Conservation (phyloP, 257 asterid species). For the Petunia secreta region DNA sequence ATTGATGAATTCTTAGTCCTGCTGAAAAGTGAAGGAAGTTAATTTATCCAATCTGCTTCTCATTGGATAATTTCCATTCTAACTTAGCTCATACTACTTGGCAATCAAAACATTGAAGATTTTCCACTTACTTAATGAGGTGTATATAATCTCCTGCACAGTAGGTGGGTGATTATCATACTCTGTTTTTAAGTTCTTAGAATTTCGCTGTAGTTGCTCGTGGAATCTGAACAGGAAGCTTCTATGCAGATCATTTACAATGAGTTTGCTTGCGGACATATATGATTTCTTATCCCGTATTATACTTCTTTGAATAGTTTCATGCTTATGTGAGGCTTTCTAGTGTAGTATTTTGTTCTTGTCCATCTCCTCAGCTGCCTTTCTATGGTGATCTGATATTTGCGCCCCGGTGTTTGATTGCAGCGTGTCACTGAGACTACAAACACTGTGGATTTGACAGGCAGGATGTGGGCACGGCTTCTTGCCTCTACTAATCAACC, state of each 20-base stretch:
- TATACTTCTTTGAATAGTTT: not conserved
- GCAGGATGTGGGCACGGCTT: slow-evolving; percentile 97
- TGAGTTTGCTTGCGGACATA: slow-evolving; percentile 9
- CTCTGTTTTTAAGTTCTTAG: not conserved
- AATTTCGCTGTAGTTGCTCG: not conserved
- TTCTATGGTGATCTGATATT: slow-evolving; percentile 17
- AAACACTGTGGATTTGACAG: slow-evolving; percentile 72
- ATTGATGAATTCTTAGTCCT: not conserved
- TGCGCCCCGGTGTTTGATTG: slow-evolving; percentile 28
- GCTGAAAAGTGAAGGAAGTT: not conserved
- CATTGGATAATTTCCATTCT: not conserved
- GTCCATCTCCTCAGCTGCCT: not conserved
- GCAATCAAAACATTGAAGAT: slow-evolving; percentile 11
- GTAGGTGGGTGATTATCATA: not conserved
- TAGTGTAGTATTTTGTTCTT: not conserved
- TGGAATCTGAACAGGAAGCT: not conserved
- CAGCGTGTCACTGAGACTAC: slow-evolving; percentile 85
- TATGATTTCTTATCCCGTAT: not conserved
- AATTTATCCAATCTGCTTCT: not conserved
- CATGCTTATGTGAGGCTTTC: not conserved
- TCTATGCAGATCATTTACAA: not conserved
- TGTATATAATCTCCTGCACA: not conserved
- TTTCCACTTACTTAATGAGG: slow-evolving; percentile 20
- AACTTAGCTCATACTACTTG: not conserved
- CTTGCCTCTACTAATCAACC: slow-evolving; percentile 96